Evolutionary conservation across 345 rosid genomes (phyloP).

Genomic region (Microthlaspi erraticum): DNA sequence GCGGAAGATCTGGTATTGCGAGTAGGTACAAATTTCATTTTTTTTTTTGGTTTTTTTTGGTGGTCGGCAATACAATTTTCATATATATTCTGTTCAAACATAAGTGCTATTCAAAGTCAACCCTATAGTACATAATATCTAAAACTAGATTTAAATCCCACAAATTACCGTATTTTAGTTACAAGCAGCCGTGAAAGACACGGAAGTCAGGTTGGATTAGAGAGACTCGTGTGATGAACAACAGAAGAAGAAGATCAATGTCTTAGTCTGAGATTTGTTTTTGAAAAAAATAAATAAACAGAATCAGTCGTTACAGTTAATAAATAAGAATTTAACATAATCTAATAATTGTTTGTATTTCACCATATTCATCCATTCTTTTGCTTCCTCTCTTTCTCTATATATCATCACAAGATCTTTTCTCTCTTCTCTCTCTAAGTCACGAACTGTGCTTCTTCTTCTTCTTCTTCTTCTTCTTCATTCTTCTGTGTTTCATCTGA

Average conservation of each 20-base stretch:
- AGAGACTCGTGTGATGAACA: conserved; percentile 34
- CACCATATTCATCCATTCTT: too few species aligned
- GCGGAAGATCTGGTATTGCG: not conserved
- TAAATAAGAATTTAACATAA: not conserved
- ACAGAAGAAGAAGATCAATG: conserved; percentile 38
- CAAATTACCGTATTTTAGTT: not conserved
- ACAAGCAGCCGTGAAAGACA: conserved; percentile 41
- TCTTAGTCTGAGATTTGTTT: conserved; percentile 25
- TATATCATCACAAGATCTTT: conserved; percentile 64
- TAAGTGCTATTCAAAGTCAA: conserved; percentile 29
- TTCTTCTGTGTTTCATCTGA: conserved; percentile 6
- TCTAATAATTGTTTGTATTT: not conserved
- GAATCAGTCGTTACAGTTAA: conserved; percentile 13
- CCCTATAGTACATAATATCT: conserved; percentile 17
- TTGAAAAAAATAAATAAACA: not conserved
- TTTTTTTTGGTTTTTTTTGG: too few species aligned
- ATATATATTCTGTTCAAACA: conserved; percentile 37
- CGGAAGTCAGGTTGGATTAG: conserved; percentile 30
- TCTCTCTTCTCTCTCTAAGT: conserved; percentile 34
- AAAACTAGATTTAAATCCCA: conserved; percentile 5
- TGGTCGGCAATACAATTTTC: conserved; percentile 30
- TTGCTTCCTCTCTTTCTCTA: too few species aligned
- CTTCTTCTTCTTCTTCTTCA: too few species aligned
- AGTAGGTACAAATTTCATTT: not conserved
- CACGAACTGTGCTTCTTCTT: conserved; percentile 21